A percentile compares a stretch with the other conserved stretches of the same genome.
Evolutionary conservation across 176 grass and related monocot species (phyloP).

Genomic region (Oryza brachyantha): DNA sequence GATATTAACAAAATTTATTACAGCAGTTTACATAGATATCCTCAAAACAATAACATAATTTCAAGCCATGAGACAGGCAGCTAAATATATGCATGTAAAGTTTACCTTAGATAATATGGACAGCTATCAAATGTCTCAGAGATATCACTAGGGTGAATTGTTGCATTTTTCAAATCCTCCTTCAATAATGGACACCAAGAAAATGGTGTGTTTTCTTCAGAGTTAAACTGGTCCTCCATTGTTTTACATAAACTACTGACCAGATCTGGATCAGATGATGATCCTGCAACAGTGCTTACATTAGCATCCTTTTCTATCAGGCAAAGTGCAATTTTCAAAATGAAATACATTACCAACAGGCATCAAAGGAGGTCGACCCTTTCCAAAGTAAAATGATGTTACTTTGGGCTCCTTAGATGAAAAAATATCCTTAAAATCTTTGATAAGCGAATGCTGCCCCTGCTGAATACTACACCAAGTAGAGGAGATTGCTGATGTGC

Average conservation of each 20-base stretch:
- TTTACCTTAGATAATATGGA: constrained; percentile 93
- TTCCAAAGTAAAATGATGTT: constrained; percentile 66
- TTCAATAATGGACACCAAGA: constrained; percentile 49
- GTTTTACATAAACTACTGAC: constrained; percentile 47
- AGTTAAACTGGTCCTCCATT: constrained; percentile 40
- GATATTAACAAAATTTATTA: neutral
- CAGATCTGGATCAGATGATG: constrained; percentile 36
- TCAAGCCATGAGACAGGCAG: neutral
- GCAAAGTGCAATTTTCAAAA: neutral
- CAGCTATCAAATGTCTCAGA: constrained; percentile 79
- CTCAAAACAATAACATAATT: neutral
- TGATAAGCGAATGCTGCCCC: constrained; percentile 39
- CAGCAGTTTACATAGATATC: neutral
- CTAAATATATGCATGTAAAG: neutral
- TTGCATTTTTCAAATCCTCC: constrained; percentile 69
- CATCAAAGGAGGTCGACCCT: constrained; percentile 61
- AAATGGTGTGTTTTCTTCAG: constrained; percentile 41
- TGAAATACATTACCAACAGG: constrained; percentile 50
- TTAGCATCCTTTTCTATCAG: constrained; percentile 19
- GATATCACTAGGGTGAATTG: constrained; percentile 55
- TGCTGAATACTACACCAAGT: constrained; percentile 35
- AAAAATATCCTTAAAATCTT: constrained; percentile 52
- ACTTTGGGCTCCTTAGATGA: constrained; percentile 62
- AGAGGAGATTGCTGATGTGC: constrained; percentile 46
- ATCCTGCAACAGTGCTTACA: constrained; percentile 36